Conservation (phyloP, 2,329 filamentous ascomycete genomes). For the Venturia pyrina region DNA sequence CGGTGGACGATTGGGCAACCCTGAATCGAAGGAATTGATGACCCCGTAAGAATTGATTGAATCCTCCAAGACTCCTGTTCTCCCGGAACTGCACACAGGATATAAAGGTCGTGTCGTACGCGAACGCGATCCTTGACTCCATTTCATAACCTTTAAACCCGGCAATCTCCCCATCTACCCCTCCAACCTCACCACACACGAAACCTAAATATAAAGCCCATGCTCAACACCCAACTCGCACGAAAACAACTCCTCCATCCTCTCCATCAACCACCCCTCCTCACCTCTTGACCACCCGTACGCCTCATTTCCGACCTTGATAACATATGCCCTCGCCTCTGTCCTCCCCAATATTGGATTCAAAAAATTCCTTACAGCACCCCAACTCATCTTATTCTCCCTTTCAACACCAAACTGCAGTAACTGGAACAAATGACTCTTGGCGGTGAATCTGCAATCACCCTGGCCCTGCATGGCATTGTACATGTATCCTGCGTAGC, state of each 20-base stretch:
- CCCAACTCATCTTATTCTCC: slow-evolving; percentile 5
- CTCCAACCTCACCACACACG: neutral
- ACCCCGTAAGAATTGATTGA: too few species aligned
- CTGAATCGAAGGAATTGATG: too few species aligned
- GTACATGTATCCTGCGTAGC: slow-evolving; percentile 4
- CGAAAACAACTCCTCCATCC: neutral
- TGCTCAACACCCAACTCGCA: neutral
- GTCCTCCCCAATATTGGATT: neutral
- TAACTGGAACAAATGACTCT: slow-evolving; percentile 2
- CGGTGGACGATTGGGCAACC: too few species aligned
- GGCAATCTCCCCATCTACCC: neutral
- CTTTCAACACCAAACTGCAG: neutral
- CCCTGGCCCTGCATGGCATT: neutral
- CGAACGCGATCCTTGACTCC: too few species aligned
- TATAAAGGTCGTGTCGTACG: too few species aligned
- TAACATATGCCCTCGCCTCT: neutral
- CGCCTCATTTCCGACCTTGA: neutral
- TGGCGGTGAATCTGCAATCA: slow-evolving; percentile 7
- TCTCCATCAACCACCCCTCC: slow-evolving; percentile 6
- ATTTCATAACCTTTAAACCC: neutral
- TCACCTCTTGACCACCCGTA: neutral
- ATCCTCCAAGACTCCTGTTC: too few species aligned
- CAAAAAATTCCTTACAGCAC: neutral
- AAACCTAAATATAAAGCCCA: neutral
- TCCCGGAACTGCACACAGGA: too few species aligned